Evolutionary conservation across 352 stramenopile species (phyloP), one percentile per base, ranked within the genome.

Genomic region (Phytophthora megakarya): DNA sequence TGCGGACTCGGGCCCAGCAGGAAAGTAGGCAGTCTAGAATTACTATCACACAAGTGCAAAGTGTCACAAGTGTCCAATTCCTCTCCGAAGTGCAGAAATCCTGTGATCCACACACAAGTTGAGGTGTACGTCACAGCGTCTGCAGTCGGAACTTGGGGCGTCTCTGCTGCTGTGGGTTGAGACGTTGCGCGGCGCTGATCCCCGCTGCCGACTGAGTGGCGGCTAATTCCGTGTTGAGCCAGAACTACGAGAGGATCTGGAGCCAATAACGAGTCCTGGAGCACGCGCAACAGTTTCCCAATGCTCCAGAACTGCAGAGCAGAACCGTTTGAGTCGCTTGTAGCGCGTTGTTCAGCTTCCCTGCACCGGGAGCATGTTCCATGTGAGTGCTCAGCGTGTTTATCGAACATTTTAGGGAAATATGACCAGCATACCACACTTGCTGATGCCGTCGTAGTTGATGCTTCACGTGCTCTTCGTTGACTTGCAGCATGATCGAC

Each of bases 51-150:
- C 23, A 90, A 51, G 16, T 74, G 38, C 19, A 81, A 37, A 3
- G 43, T 49, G n/a, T 68, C 48, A 23, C 23, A 70, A 38, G 32
- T 42, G 4, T 60, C 51, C 13, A 56, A 49, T 28, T 71, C 32
- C 18, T 74, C 28, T 39, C 61, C 65, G 39, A 76, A 74, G n/a
- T 69, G 60, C 9, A 90, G 38, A 48, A 83, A 86, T 0, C 78
- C 81, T 12, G 69, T 84, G 11, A 90, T 28, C 75, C 77, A 86
- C 16, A 81, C 56, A 9, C 35, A 18, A 37, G 26, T 47, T 16
- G 78, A 89, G 1, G 67, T 60, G 32, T 74, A 86, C 3, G 65
- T 70, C n/a, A 67, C 63, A 18, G 39, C 59, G 43, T 67, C 46
- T 15, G 28, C 26, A 35, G 9, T 61, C 5, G 50, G 28, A 0